These are phyloP conservation scores for Hypoxylon sp. DNA, from an alignment of 2,329 filamentous ascomycete genomes.

Conservation along the genomic window DNA sequence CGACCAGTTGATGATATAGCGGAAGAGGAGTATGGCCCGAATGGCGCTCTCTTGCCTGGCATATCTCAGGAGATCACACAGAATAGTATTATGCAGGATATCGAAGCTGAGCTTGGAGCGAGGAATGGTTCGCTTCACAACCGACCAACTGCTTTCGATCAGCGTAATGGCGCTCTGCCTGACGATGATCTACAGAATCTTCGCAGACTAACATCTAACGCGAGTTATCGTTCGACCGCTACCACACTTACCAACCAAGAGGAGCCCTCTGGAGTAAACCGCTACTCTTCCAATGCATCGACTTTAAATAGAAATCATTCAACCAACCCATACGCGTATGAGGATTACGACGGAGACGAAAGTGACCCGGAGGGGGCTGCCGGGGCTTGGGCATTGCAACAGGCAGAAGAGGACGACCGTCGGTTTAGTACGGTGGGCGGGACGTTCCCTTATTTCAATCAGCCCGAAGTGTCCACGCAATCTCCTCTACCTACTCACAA, in stretches of 20 bases:
- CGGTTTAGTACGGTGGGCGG: conserved; percentile 65
- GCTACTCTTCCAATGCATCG: conserved; percentile 58
- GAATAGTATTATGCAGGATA: conserved; percentile 69
- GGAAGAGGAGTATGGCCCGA: conserved; percentile 59
- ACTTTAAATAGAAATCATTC: conserved; percentile 55
- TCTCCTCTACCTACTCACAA: conserved; percentile 60
- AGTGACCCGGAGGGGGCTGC: conserved; percentile 90
- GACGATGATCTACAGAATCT: conserved; percentile 62
- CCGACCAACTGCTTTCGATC: conserved; percentile 53
- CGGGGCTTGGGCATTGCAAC: conserved; percentile 83
- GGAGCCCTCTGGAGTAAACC: conserved; percentile 54
- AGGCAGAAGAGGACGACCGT: conserved; percentile 83
- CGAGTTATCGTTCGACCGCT: conserved; percentile 62
- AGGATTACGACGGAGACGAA: conserved; percentile 72
- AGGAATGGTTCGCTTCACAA: conserved; percentile 56
- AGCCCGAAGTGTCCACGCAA: conserved; percentile 52
- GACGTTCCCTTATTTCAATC: conserved; percentile 63
- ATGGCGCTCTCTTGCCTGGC: conserved; percentile 51
- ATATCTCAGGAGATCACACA: conserved; percentile 59
- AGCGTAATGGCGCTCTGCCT: conserved; percentile 60
- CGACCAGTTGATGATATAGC: conserved; percentile 61
- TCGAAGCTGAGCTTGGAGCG: conserved; percentile 65
- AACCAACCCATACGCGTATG: conserved; percentile 53
- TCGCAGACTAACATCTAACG: conserved; percentile 55
- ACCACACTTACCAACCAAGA: conserved; percentile 58